phyloP scores from a whole-genome alignment of 148 eudicot genomes.

The Fagopyrum tataricum region DNA sequence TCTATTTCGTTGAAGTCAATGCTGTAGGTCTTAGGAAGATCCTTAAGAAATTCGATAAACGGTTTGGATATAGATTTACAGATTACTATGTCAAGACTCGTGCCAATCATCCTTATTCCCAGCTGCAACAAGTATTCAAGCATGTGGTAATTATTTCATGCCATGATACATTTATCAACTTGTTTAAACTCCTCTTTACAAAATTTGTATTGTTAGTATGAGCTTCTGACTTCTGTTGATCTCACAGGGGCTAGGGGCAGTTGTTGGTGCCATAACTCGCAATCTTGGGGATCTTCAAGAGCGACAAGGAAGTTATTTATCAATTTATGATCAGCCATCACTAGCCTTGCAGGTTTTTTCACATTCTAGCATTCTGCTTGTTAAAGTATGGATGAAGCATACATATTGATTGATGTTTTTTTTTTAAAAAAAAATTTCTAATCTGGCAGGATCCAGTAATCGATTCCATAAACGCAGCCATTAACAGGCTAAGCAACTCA shows the following conservation, averaged over 20 bases:
- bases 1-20: slow-evolving; percentile 41
- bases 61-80: slow-evolving; percentile 42
- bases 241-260: slow-evolving; percentile 29
- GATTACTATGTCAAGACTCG: slow-evolving; percentile 54
- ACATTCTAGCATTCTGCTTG: background rate
- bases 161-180: background rate
- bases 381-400: background rate
- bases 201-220: background rate
- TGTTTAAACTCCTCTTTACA: slow-evolving; percentile 1
- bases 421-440: background rate
- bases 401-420: background rate
- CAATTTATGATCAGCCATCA: slow-evolving; percentile 38
- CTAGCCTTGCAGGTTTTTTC: slow-evolving; percentile 26
- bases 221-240: background rate
- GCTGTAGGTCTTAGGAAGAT: slow-evolving; percentile 52
- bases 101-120: slow-evolving; percentile 56
- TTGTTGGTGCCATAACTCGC: slow-evolving; percentile 28
- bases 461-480: slow-evolving; percentile 30
- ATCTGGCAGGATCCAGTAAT: slow-evolving; percentile 32
- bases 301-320: slow-evolving; percentile 32
- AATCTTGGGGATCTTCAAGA: slow-evolving; percentile 38
- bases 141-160: slow-evolving; percentile 36
- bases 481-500: slow-evolving; percentile 27
- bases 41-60: slow-evolving; percentile 54
- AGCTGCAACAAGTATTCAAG: slow-evolving; percentile 49